Percentiles rank a stretch among this genome's conserved stretches.
Evolutionary conservation across 2,329 filamentous ascomycete genomes (phyloP).

Genomic region (Curvularia sp.): DNA sequence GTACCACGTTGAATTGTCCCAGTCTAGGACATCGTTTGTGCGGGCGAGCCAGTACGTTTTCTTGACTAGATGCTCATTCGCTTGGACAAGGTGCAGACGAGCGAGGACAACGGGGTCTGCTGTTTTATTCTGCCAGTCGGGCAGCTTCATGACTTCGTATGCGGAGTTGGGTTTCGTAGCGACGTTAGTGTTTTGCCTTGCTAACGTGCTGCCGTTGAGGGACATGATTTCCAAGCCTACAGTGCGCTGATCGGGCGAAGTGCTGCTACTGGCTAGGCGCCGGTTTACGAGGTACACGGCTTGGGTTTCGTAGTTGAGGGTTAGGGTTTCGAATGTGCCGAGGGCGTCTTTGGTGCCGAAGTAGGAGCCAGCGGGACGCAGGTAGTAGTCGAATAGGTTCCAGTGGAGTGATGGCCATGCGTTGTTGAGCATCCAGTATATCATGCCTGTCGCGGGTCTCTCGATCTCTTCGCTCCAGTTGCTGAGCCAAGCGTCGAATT

Average conservation of each 20-base stretch:
- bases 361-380: conserved; percentile 64
- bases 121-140: conserved; percentile 42
- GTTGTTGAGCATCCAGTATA: conserved; percentile 73
- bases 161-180: conserved; percentile 56
- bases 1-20: conserved; percentile 65
- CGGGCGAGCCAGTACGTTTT: conserved; percentile 67
- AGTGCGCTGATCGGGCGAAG: conserved; percentile 37
- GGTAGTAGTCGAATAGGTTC: conserved; percentile 70
- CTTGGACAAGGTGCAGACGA: conserved; percentile 55
- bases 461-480: conserved; percentile 57
- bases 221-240: conserved; percentile 61
- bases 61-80: conserved; percentile 55
- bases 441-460: conserved; percentile 64
- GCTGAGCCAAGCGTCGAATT: conserved; percentile 64
- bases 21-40: conserved; percentile 60
- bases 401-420: conserved; percentile 71
- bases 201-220: conserved; percentile 55
- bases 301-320: conserved; percentile 60
- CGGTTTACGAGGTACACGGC: conserved; percentile 64
- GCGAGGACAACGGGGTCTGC: conserved; percentile 57
- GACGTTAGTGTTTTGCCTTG: conserved; percentile 33
- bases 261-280: conserved; percentile 44
- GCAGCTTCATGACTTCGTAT: conserved; percentile 31
- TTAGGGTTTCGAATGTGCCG: conserved; percentile 59
- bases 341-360: conserved; percentile 63